phyloP scores from a whole-genome alignment of 148 eudicot genomes.

The Amaranthus cruentus region DNA sequence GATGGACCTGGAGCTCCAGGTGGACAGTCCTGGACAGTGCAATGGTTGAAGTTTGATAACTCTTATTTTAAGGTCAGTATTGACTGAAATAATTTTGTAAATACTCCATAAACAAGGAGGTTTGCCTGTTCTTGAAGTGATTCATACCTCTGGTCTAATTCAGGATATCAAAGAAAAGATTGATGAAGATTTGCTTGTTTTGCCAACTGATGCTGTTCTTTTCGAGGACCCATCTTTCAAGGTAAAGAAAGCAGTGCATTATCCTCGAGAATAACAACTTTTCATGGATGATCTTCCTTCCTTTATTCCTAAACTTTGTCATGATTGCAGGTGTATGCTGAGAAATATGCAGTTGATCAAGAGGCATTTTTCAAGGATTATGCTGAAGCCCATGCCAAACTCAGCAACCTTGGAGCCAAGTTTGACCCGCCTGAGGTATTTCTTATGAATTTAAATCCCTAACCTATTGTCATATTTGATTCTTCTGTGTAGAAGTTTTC shows the following conservation, averaged over 20 bases:
- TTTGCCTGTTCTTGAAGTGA: constrained; percentile 9
- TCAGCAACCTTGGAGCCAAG: constrained; percentile 93
- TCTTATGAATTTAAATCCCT: neutral
- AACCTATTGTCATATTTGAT: neutral
- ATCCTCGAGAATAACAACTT: neutral
- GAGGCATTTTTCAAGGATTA: constrained; percentile 87
- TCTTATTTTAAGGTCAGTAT: constrained; percentile 80
- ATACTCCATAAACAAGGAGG: neutral
- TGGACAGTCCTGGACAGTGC: constrained; percentile 93
- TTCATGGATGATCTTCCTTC: neutral
- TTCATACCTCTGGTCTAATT: constrained; percentile 15
- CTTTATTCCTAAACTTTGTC: neutral
- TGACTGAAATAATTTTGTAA: constrained; percentile 1
- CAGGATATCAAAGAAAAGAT: constrained; percentile 83
- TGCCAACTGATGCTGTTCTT: constrained; percentile 95
- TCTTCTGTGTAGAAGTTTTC: neutral
- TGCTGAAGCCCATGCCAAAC: constrained; percentile 97
- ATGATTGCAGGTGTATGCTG: constrained; percentile 70
- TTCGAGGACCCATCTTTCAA: constrained; percentile 95
- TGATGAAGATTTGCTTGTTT: constrained; percentile 88
- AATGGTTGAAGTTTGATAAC: constrained; percentile 98
- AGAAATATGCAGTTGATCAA: constrained; percentile 83
- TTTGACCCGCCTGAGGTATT: constrained; percentile 90
- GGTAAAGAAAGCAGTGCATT: constrained; percentile 35
- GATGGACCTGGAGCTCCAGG: constrained; percentile 99